Conservation (phyloP, 148 eudicot genomes). For the Camellia sinensis region DNA sequence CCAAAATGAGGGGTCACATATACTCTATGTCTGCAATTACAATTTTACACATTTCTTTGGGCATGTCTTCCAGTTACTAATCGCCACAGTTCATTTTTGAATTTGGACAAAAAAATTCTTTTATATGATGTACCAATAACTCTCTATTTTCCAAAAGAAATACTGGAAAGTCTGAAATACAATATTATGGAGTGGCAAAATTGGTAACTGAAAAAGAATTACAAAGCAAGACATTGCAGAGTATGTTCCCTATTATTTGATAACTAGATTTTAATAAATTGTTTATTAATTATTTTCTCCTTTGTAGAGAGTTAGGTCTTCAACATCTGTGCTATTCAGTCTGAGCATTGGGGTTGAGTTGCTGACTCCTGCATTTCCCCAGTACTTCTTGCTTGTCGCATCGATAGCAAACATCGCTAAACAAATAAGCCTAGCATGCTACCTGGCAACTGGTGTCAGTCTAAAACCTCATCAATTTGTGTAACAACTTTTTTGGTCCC, state of each 20-base stretch:
- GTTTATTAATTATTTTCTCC: conserved; percentile 14
- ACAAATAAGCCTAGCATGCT: conserved; percentile 91
- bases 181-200: background rate
- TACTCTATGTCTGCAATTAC: background rate
- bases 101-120: background rate
- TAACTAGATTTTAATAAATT: background rate
- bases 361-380: conserved; percentile 85
- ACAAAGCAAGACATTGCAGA: background rate
- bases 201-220: conserved; percentile 3
- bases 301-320: conserved; percentile 79
- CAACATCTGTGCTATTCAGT: conserved; percentile 84
- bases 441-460: conserved; percentile 92
- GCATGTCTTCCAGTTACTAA: background rate
- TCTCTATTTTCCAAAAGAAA: background rate
- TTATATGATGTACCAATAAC: background rate
- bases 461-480: conserved; percentile 13
- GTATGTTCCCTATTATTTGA: background rate
- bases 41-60: background rate
- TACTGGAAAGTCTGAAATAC: background rate
- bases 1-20: background rate
- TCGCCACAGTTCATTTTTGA: background rate
- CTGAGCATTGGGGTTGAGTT: conserved; percentile 93
- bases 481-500: background rate
- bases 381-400: conserved; percentile 86
- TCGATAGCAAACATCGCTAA: conserved; percentile 85